Base-by-base conservation (phyloP, 768 basidiomycete genomes). In the Termitomyces sp. region DNA sequence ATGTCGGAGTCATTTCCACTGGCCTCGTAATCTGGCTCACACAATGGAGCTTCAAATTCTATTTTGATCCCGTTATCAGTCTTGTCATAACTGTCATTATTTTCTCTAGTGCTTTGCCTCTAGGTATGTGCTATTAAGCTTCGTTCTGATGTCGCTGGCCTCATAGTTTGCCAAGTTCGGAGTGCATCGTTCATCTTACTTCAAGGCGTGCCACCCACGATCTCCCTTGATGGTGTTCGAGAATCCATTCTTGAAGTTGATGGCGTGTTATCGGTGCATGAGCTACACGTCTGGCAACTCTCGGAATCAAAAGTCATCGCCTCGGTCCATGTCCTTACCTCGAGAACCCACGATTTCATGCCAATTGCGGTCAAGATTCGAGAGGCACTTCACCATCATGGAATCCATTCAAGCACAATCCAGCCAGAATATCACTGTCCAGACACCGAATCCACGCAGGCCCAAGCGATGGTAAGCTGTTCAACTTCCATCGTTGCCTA, bases 221-320 rank as follows among this genome's bases (percentile, higher is more conserved):
- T 99, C 28, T 93, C 93, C 1, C 77, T 98, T 21, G 93, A 96
- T n/a, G 83, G 87, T 60, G 88, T 98, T 19, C 84, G 88, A 45
- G 71, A 76, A n/a, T 84, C 88, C 5, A 96, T 99, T 54, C 75
- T 89, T 14, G 74, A 73, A 3, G 89, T 98, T 24, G 79, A 88
- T 3, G 96, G 97, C 46, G 97, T 95, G 26, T 71, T 86, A 51
- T 90, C 89, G 22, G 63, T 98, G 28, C 97, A 98, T 64, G 93
- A 98, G 66, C 78, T 99, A 26, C 97, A 99, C 71, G 84, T 98
- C 51, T 99, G 97, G 97, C 93, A 96, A 65, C 81, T 99, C 46
- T 95, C 93, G 10, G 97, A 99, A 71, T 84, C 82, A 54, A 98
- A 97, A 68, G 84, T 94, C 53, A 88, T 99, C 42, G 95, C 95